A percentile compares a stretch with the other conserved stretches of the same genome.
Conservation (phyloP, 2,329 filamentous ascomycete species). For the Colletotrichum lupini region DNA sequence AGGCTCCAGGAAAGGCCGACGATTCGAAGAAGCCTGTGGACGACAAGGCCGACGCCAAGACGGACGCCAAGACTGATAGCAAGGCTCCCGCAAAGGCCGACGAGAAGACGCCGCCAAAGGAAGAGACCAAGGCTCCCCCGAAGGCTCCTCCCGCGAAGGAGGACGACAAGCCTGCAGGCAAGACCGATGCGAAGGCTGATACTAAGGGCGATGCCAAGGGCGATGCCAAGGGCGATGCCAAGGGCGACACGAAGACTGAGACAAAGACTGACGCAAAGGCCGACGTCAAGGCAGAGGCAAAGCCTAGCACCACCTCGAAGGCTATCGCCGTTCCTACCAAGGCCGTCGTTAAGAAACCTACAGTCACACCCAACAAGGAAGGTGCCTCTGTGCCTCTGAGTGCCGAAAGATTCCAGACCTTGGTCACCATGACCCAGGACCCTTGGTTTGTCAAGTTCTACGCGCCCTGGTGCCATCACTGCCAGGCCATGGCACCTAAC, state of each 20-base stretch:
- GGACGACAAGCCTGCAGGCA: conserved; percentile 39
- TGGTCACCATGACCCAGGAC: conserved; percentile 87
- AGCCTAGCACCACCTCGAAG: conserved; percentile 37
- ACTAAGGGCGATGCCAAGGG: conserved; percentile 39
- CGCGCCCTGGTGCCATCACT: conserved; percentile 96
- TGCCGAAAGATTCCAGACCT: conserved; percentile 85
- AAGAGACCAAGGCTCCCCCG: conserved; percentile 35
- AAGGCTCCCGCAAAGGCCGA: conserved; percentile 44
- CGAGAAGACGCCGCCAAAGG: conserved; percentile 39
- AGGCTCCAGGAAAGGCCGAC: conserved; percentile 43
- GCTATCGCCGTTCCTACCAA: conserved; percentile 48
- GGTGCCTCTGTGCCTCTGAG: conserved; percentile 82
- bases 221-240: conserved; percentile 37
- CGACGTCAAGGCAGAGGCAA: conserved; percentile 36
- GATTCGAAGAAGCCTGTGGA: conserved; percentile 35
- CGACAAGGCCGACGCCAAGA: conserved; percentile 39
- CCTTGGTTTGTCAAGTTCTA: conserved; percentile 99
- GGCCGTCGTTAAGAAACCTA: conserved; percentile 57
- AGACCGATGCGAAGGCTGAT: conserved; percentile 46
- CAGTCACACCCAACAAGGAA: conserved; percentile 75
- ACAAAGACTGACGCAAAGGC: conserved; percentile 42
- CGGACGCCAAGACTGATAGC: conserved; percentile 35
- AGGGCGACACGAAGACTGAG: conserved; percentile 32
- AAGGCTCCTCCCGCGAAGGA: conserved; percentile 30
- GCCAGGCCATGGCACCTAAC: conserved; percentile 89